Percentiles rank a stretch among this genome's conserved stretches.
These are phyloP conservation scores for Nakazawaea holstii DNA, from an alignment of 805 yeast species.

Conservation along the genomic window DNA sequence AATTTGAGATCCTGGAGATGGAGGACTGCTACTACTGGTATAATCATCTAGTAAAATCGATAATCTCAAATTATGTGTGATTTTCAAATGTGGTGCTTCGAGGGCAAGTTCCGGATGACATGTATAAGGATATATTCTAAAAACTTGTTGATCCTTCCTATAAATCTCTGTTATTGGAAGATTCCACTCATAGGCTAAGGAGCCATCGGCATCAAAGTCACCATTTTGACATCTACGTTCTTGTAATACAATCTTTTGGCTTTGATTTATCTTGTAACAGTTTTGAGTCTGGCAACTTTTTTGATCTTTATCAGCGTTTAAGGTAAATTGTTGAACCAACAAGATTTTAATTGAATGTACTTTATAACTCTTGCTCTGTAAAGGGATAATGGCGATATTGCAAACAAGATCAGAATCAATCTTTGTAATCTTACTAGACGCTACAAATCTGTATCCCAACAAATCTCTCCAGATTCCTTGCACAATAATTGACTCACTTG, in stretches of 20 bases:
- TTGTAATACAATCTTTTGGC: constrained; percentile 16
- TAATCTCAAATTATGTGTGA: constrained; percentile 18
- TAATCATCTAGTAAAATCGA: constrained; percentile 9
- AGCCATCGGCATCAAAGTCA: constrained; percentile 6
- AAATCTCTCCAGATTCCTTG: constrained; percentile 27
- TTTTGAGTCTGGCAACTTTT: not conserved
- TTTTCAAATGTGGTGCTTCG: constrained; percentile 15
- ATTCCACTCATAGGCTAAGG: constrained; percentile 1
- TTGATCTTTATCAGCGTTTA: constrained; percentile 7
- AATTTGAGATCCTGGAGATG: no score
- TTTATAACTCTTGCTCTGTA: constrained; percentile 14
- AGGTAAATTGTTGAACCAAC: constrained; percentile 20
- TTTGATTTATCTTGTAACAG: not conserved
- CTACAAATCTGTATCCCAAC: constrained; percentile 18
- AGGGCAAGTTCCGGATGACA: not conserved
- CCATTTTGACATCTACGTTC: not conserved
- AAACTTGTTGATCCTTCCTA: not conserved
- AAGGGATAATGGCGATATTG: constrained; percentile 20
- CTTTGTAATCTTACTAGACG: constrained; percentile 15
- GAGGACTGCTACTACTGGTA: not conserved
- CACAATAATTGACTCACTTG: not conserved
- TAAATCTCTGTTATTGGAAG: not conserved
- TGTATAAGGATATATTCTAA: constrained; percentile 19
- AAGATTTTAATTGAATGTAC: constrained; percentile 17
- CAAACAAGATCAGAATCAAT: constrained; percentile 16